These are phyloP conservation scores for Cynara cardunculus DNA, from an alignment of 129 eudicot genomes.

Conservation along the genomic window DNA sequence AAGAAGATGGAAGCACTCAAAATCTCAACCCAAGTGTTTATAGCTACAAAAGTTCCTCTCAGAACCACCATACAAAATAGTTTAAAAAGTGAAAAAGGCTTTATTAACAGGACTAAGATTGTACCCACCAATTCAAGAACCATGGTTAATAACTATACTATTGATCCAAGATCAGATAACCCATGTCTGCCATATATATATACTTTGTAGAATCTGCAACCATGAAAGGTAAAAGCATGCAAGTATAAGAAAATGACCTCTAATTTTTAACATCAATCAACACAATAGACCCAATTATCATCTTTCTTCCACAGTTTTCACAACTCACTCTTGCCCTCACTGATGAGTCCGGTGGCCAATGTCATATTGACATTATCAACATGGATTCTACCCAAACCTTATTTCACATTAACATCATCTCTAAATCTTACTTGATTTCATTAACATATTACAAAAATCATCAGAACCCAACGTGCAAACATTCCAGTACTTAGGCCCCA, in stretches of 20 bases:
- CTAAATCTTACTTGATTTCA: not conserved
- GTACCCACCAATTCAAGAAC: conserved; percentile 37
- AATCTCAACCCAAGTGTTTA: conserved; percentile 65
- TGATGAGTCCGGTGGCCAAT: too few relatives aligned
- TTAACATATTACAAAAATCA: not conserved
- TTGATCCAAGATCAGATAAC: not conserved
- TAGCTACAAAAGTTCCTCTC: conserved; percentile 36
- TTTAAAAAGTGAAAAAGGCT: conserved; percentile 46
- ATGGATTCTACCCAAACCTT: not conserved
- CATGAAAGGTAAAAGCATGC: not conserved
- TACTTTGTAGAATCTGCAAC: conserved; percentile 4
- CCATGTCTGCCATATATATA: conserved; percentile 21
- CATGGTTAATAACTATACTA: conserved; percentile 19
- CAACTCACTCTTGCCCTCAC: not conserved
- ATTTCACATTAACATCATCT: not conserved
- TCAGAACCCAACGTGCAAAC: not conserved
- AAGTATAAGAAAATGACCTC: not conserved
- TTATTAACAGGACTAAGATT: conserved; percentile 20
- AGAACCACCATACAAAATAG: conserved; percentile 38
- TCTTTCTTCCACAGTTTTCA: not conserved
- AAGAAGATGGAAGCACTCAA: conserved; percentile 38
- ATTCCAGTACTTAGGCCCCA: not conserved
- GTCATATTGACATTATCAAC: not conserved
- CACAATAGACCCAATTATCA: not conserved
- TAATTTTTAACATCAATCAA: not conserved